phyloP scores from a whole-genome alignment of 2,329 filamentous ascomycete species.

The Monosporascus sp. region DNA sequence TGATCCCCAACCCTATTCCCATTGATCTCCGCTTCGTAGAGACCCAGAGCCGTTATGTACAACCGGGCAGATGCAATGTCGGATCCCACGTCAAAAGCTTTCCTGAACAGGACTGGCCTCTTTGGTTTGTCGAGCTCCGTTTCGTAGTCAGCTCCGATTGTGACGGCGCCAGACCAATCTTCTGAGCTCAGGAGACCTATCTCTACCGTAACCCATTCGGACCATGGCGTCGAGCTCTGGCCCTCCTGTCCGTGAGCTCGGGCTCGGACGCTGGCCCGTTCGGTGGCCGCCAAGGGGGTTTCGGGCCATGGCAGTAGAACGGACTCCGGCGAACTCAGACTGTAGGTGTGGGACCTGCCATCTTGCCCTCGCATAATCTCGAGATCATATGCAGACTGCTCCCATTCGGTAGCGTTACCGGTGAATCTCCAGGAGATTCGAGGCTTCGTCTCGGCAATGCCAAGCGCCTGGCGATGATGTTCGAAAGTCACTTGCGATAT shows the following conservation, averaged over 20 bases:
- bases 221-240: slow-evolving; percentile 25
- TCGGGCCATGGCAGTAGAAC: slow-evolving; percentile 41
- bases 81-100: slow-evolving; percentile 22
- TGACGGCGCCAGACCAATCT: slow-evolving; percentile 27
- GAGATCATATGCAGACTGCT: slow-evolving; percentile 39
- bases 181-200: slow-evolving; percentile 25
- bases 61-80: slow-evolving; percentile 33
- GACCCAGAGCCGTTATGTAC: slow-evolving; percentile 41
- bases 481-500: slow-evolving; percentile 36
- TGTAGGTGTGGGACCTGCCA: background rate
- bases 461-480: slow-evolving; percentile 35
- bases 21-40: slow-evolving; percentile 45
- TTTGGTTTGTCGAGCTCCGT: slow-evolving; percentile 23
- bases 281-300: slow-evolving; percentile 22
- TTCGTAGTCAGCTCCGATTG: slow-evolving; percentile 26
- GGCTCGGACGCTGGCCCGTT: slow-evolving; percentile 29
- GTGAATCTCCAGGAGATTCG: slow-evolving; percentile 43
- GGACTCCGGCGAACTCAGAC: slow-evolving; percentile 29
- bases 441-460: slow-evolving; percentile 38
- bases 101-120: slow-evolving; percentile 28
- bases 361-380: slow-evolving; percentile 25
- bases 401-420: slow-evolving; percentile 34
- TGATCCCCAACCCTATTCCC: slow-evolving; percentile 34
- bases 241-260: slow-evolving; percentile 25
- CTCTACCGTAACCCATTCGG: slow-evolving; percentile 28